phyloP scores from a whole-genome alignment of 352 stramenopile species.

The Globisporangium alternatum region DNA sequence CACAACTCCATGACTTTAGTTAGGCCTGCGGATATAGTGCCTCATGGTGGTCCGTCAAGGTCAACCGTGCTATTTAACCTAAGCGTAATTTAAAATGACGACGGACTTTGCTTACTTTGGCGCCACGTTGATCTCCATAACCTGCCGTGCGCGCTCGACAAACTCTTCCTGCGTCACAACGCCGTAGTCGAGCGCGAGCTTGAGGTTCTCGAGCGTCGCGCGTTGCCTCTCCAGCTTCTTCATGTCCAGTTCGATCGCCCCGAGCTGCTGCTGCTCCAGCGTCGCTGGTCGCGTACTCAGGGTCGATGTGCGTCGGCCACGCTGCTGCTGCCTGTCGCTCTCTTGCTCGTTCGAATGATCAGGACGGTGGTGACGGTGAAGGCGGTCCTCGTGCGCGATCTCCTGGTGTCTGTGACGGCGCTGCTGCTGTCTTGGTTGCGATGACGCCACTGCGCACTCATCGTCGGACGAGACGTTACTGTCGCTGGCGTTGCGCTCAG shows the following conservation, averaged over 20 bases:
- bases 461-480: background rate
- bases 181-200: background rate
- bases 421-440: background rate
- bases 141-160: background rate
- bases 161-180: conserved; percentile 2
- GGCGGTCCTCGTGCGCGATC: background rate
- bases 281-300: background rate
- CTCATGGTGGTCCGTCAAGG: no score
- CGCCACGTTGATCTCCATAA: background rate
- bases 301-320: background rate
- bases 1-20: background rate
- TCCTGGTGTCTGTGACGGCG: background rate
- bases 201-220: background rate
- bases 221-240: conserved; percentile 2
- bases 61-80: background rate
- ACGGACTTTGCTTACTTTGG: background rate
- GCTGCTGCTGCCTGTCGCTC: background rate
- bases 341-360: background rate
- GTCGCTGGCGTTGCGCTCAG: background rate
- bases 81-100: background rate
- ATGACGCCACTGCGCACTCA: background rate
- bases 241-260: conserved; percentile 1
- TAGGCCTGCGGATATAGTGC: background rate
- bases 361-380: background rate
- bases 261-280: background rate